Percentiles rank a stretch among this genome's conserved stretches.
Evolutionary conservation across 768 basidiomycete genomes (phyloP).

Genomic region (Mycena leptocephala): DNA sequence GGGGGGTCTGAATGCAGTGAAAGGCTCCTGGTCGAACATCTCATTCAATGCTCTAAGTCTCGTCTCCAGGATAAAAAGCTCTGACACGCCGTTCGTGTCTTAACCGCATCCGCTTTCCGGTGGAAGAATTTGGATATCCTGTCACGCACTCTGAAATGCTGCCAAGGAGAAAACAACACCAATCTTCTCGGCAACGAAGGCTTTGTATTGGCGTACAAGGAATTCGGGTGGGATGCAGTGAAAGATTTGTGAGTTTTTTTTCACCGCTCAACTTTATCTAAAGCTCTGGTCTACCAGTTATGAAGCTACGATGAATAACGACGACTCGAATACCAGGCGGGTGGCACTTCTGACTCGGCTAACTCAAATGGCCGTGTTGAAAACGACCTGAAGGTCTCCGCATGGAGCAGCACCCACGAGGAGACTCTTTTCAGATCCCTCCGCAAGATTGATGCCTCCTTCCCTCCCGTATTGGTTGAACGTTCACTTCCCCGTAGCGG

Average conservation of each 20-base stretch:
- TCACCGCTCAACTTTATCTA: neutral
- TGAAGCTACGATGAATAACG: conserved; percentile 3
- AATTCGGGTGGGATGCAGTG: conserved; percentile 32
- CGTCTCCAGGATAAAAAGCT: neutral
- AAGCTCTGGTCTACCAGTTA: conserved; percentile 5
- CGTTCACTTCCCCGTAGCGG: neutral
- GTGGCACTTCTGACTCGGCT: too few relatives aligned
- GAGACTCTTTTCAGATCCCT: conserved; percentile 6
- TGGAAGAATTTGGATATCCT: conserved; percentile 31
- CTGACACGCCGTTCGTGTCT: neutral
- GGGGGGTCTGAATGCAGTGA: too few relatives aligned
- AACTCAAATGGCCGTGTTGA: conserved; percentile 7
- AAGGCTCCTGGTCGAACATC: neutral
- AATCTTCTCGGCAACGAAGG: conserved; percentile 27
- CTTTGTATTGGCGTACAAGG: conserved; percentile 35
- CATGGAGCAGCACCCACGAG: conserved; percentile 22
- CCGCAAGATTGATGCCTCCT: neutral
- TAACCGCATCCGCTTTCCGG: conserved; percentile 26
- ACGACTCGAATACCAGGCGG: conserved; percentile 23
- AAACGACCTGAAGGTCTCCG: conserved; percentile 3
- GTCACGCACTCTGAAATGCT: conserved; percentile 15
- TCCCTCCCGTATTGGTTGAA: conserved; percentile 18
- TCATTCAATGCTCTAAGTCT: neutral
- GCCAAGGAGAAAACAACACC: conserved; percentile 23
- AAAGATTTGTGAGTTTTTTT: conserved; percentile 25